Conservation (phyloP, 768 basidiomycete genomes). For the Megacollybia marginata region DNA sequence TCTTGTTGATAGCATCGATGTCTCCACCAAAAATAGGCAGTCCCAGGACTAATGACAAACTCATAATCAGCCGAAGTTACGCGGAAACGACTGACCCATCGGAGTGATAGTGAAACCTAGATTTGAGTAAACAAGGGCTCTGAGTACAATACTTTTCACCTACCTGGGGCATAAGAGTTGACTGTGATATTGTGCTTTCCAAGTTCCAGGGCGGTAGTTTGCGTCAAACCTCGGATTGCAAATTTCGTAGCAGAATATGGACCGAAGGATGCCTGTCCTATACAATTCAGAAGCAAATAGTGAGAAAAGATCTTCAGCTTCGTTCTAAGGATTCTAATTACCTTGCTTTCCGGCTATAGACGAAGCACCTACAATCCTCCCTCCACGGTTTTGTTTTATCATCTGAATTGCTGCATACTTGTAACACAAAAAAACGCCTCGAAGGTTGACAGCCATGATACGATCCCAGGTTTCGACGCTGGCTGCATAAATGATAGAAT, state of each 20-base stretch:
- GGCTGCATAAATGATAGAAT: background rate
- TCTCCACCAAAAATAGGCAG: background rate
- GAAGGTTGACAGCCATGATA: conserved; percentile 19
- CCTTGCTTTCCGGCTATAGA: conserved; percentile 12
- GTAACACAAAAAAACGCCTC: no score
- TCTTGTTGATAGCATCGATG: background rate
- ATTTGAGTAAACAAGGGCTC: background rate
- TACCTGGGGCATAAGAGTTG: conserved; percentile 18
- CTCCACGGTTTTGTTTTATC: conserved; percentile 28
- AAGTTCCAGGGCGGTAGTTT: conserved; percentile 20
- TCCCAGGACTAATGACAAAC: background rate
- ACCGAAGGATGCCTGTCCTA: background rate
- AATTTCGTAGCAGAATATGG: conserved; percentile 31
- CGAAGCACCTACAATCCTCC: conserved; percentile 25
- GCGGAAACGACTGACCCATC: background rate
- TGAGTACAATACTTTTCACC: background rate
- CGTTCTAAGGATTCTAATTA: background rate
- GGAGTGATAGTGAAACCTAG: background rate
- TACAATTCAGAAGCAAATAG: background rate
- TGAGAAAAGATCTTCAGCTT: no score
- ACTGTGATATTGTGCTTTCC: conserved; percentile 17
- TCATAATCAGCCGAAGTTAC: background rate
- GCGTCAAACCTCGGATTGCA: conserved; percentile 32
- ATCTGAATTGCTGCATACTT: conserved; percentile 27
- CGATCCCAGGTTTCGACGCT: conserved; percentile 14